Conservation (phyloP, 805 yeast genomes). For the Scheffersomyces stipitis region DNA sequence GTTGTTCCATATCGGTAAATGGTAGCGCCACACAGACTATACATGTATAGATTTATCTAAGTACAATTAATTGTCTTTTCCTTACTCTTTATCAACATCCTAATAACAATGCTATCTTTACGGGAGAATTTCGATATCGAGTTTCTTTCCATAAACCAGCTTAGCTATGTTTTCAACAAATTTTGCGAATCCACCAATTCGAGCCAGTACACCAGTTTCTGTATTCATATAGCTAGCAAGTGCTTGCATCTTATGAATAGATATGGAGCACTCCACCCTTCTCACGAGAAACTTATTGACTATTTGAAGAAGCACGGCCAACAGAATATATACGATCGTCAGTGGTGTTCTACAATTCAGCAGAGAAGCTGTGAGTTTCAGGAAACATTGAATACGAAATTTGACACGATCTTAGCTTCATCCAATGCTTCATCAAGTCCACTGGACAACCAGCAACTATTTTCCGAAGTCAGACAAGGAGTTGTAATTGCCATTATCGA, state of each 20-base stretch:
- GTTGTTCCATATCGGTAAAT: too few relatives aligned
- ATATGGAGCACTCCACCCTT: background rate
- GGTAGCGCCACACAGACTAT: too few relatives aligned
- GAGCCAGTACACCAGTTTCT: background rate
- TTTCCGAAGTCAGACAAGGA: conserved; percentile 4
- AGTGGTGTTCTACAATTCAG: background rate
- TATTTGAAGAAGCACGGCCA: background rate
- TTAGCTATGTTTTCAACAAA: background rate
- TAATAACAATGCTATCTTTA: too few relatives aligned
- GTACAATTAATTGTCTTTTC: too few relatives aligned
- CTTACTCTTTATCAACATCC: too few relatives aligned
- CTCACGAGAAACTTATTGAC: background rate
- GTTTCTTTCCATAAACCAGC: background rate
- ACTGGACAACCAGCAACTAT: background rate
- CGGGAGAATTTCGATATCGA: background rate
- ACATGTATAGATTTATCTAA: too few relatives aligned
- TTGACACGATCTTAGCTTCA: background rate
- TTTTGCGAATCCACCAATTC: background rate
- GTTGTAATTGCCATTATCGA: conserved; percentile 12
- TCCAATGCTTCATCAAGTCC: background rate
- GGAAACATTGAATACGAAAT: background rate
- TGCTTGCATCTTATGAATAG: background rate
- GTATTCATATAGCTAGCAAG: background rate
- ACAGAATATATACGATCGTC: background rate
- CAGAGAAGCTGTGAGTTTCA: background rate